These are phyloP conservation scores for Colletotrichum cuscutae DNA, from an alignment of 2,329 filamentous ascomycete genomes.

Conservation along the genomic window DNA sequence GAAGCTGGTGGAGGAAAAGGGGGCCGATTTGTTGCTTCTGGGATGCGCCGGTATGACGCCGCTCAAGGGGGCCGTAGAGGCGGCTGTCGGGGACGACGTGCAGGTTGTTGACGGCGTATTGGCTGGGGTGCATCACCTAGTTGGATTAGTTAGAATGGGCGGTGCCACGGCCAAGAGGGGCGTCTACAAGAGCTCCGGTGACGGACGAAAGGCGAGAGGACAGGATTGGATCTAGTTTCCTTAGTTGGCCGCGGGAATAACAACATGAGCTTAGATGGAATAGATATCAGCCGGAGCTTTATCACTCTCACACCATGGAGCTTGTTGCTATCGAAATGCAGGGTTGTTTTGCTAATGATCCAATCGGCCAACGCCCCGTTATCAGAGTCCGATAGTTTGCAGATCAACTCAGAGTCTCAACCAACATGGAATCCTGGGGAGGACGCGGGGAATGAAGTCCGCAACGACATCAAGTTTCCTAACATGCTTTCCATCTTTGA, in stretches of 20 bases:
- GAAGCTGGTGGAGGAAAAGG: constrained; percentile 14
- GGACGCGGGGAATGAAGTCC: constrained; percentile 13
- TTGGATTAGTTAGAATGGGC: constrained; percentile 25
- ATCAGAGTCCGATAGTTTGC: not conserved
- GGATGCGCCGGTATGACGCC: constrained; percentile 28
- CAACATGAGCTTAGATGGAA: not conserved
- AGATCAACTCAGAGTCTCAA: not conserved
- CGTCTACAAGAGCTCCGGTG: constrained; percentile 23
- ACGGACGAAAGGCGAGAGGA: constrained; percentile 22
- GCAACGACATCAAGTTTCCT: not conserved
- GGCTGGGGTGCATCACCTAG: constrained; percentile 25
- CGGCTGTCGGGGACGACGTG: constrained; percentile 19
- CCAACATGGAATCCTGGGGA: constrained; percentile 4
- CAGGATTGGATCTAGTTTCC: constrained; percentile 22
- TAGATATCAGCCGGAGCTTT: not conserved
- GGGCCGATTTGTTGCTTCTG: constrained; percentile 22
- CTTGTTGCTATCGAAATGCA: not conserved
- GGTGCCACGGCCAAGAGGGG: constrained; percentile 19
- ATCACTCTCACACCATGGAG: not conserved
- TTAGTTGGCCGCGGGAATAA: not conserved
- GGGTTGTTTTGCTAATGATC: not conserved
- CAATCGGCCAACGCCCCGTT: constrained; percentile 23
- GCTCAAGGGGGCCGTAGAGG: constrained; percentile 24
- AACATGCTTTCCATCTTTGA: not conserved
- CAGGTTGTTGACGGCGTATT: constrained; percentile 25